Evolutionary conservation across 2,329 filamentous ascomycete species (phyloP).

Genomic region (Phaeosphaeria sp.): DNA sequence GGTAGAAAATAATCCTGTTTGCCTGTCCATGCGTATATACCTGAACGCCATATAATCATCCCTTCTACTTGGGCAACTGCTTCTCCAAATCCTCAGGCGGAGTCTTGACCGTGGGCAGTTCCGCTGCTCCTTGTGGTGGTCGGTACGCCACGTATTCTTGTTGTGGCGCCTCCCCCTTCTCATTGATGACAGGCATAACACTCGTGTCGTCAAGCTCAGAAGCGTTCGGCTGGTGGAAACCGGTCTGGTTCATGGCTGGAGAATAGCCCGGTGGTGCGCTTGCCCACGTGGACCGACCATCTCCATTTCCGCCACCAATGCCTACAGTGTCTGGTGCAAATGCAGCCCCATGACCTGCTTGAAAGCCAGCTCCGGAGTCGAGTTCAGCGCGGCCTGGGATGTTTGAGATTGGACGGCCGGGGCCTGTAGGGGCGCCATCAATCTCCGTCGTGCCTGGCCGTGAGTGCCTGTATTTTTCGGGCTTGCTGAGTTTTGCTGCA

Average conservation of each 20-base stretch:
- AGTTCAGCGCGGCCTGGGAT: constrained; percentile 41
- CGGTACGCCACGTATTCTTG: constrained; percentile 35
- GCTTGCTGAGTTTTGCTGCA: constrained; percentile 30
- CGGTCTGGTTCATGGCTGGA: constrained; percentile 20
- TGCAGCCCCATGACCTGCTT: constrained; percentile 26
- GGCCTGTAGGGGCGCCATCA: constrained; percentile 34
- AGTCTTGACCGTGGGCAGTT: constrained; percentile 24
- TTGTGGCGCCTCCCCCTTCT: constrained; percentile 12
- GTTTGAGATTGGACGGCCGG: constrained; percentile 32
- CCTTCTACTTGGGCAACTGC: constrained; percentile 10
- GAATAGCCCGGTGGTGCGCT: constrained; percentile 40
- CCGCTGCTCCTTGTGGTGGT: constrained; percentile 25
- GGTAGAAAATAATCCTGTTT: not conserved
- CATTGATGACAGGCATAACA: constrained; percentile 18
- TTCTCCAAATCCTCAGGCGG: constrained; percentile 33
- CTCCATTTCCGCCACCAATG: constrained; percentile 37
- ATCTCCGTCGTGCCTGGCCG: constrained; percentile 34
- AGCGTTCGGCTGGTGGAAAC: constrained; percentile 15
- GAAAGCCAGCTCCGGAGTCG: constrained; percentile 34
- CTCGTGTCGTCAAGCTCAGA: constrained; percentile 27
- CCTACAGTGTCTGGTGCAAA: constrained; percentile 39
- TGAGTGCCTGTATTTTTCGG: constrained; percentile 22
- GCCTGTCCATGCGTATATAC: constrained; percentile 1
- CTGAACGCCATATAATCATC: not conserved
- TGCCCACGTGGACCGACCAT: constrained; percentile 29